Evolutionary conservation across 2,329 filamentous ascomycete genomes (phyloP).

Genomic region (Chaetomiaceae sp.): DNA sequence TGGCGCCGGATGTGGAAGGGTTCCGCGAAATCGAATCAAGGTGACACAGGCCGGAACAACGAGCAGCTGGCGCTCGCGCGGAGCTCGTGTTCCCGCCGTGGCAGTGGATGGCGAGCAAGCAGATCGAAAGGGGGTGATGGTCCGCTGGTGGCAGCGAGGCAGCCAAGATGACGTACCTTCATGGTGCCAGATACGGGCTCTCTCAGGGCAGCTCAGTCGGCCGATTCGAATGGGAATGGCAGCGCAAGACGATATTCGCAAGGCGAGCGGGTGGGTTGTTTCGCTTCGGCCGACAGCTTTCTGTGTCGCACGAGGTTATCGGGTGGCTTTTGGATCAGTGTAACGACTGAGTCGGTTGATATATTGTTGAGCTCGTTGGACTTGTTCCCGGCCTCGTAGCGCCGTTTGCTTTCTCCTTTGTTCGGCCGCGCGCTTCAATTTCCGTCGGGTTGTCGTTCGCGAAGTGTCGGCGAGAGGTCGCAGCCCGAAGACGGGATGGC

Average conservation of each 20-base stretch:
- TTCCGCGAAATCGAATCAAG: neutral
- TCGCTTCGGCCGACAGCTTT: constrained; percentile 18
- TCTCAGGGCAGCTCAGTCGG: constrained; percentile 6
- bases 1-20: constrained; percentile 1
- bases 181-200: constrained; percentile 24
- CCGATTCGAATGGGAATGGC: constrained; percentile 4
- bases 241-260: constrained; percentile 3
- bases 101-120: constrained; percentile 5
- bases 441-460: neutral
- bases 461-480: constrained; percentile 4
- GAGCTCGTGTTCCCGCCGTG: constrained; percentile 2
- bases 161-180: constrained; percentile 29
- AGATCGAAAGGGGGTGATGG: constrained; percentile 11
- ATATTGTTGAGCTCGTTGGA: too few relatives aligned
- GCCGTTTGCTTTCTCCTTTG: constrained; percentile 8
- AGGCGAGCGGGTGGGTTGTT: neutral
- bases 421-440: constrained; percentile 9
- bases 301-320: constrained; percentile 22
- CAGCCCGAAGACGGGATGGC: constrained; percentile 10
- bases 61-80: constrained; percentile 10
- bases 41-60: constrained; percentile 7
- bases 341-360: constrained; percentile 22
- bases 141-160: constrained; percentile 3
- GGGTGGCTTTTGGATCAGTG: constrained; percentile 24
- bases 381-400: constrained; percentile 1